Conservation (phyloP, 805 yeast species). For the Metschnikowia lachancei region DNA sequence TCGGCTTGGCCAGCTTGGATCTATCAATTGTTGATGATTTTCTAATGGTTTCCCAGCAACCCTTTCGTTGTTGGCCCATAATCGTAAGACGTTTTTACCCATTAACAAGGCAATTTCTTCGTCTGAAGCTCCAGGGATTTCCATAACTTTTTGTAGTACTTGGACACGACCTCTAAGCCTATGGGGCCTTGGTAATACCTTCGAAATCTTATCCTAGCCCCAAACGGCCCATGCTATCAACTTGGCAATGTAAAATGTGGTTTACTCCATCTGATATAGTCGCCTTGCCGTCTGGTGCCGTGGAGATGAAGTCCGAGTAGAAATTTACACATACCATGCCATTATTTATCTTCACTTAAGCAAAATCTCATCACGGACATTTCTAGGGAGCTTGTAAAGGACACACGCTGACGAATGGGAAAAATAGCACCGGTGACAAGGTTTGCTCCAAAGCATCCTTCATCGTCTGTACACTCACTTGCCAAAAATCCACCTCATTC, state of each 20-base stretch:
- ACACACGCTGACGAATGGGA: constrained; percentile 48
- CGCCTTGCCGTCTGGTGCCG: constrained; percentile 16
- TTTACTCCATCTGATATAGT: constrained; percentile 49
- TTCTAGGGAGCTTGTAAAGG: constrained; percentile 43
- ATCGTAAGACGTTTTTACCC: constrained; percentile 48
- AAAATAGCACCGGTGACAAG: constrained; percentile 47
- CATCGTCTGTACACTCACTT: constrained; percentile 50
- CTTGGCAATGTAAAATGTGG: constrained; percentile 44
- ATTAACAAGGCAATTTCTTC: constrained; percentile 43
- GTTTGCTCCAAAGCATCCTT: constrained; percentile 39
- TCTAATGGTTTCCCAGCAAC: constrained; percentile 22
- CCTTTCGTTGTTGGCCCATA: constrained; percentile 44
- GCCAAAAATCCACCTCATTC: constrained; percentile 52
- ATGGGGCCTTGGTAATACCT: constrained; percentile 49
- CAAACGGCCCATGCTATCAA: constrained; percentile 51
- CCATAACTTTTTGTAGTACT: constrained; percentile 37
- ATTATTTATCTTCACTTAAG: constrained; percentile 36
- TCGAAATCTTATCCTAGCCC: constrained; percentile 54
- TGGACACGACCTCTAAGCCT: constrained; percentile 55
- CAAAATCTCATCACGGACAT: constrained; percentile 49
- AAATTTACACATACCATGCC: constrained; percentile 52
- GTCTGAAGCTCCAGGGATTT: constrained; percentile 39
- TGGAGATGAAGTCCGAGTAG: constrained; percentile 38
- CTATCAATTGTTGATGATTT: constrained; percentile 24
- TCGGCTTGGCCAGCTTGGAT: constrained; percentile 43